Percentiles rank a stretch among this genome's conserved stretches.
These are phyloP conservation scores for Aegilops bicornis DNA, from an alignment of 176 grass and related monocot genomes.

Conservation along the genomic window DNA sequence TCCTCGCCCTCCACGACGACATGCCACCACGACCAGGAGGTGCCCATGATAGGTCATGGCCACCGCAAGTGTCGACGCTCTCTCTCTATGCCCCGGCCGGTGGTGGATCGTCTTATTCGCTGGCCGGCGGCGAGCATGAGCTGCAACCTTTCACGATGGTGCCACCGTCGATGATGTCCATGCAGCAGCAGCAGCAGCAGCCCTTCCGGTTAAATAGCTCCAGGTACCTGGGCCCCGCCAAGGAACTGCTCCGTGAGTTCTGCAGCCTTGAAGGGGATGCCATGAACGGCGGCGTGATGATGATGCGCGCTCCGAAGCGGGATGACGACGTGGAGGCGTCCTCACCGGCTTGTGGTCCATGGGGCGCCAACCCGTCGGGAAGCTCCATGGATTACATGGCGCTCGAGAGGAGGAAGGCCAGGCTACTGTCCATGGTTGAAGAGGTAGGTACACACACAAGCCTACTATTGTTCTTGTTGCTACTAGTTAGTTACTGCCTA, in stretches of 20 bases:
- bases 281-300: slow-evolving; percentile 9
- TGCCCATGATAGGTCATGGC: neutral
- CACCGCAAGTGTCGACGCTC: neutral
- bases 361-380: slow-evolving; percentile 27
- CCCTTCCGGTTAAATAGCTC: slow-evolving; percentile 48
- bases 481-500: neutral
- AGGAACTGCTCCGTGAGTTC: slow-evolving; percentile 51
- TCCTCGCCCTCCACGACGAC: neutral
- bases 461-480: no score
- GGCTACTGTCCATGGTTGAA: slow-evolving; percentile 62
- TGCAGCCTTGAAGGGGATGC: slow-evolving; percentile 45
- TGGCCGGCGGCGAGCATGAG: neutral
- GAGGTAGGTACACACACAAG: slow-evolving; percentile 44
- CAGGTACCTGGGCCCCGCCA: slow-evolving; percentile 40
- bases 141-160: neutral
- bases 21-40: neutral
- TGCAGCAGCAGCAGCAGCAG: neutral
- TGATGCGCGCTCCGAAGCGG: slow-evolving; percentile 21
- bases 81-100: neutral
- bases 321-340: slow-evolving; percentile 26
- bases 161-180: neutral
- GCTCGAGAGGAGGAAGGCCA: slow-evolving; percentile 57
- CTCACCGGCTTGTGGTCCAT: neutral
- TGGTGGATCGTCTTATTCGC: no score
- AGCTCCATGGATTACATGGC: slow-evolving; percentile 54